Conservation (phyloP, 345 rosid species). For the Syzygium aqueum region DNA sequence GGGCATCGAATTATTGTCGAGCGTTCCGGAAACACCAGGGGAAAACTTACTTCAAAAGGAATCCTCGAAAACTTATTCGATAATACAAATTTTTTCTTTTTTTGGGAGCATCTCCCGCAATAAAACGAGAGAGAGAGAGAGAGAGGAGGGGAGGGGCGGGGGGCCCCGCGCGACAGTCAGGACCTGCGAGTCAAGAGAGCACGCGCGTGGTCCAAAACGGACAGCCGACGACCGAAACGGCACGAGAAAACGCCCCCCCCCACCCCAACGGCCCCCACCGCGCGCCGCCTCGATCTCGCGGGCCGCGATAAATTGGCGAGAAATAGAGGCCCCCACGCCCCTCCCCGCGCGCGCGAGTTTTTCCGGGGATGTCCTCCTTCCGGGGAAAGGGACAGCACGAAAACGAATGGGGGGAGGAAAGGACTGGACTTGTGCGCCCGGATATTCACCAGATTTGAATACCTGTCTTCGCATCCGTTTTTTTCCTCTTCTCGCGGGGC, state of each 20-base stretch:
- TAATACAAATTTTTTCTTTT: no score
- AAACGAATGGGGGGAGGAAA: slow-evolving; percentile 6
- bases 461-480: slow-evolving; percentile 55
- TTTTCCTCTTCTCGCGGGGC: no score
- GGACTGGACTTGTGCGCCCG: slow-evolving; percentile 50
- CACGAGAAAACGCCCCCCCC: neutral
- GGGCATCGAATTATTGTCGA: no score
- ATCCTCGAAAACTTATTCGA: neutral
- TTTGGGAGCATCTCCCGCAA: neutral
- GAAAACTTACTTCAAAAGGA: neutral
- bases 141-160: neutral
- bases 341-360: no score
- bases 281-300: neutral
- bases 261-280: no score
- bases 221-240: neutral
- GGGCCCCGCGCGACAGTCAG: neutral
- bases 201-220: neutral
- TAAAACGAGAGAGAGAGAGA: neutral
- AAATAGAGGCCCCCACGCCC: neutral
- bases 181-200: neutral
- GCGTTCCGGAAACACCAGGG: no score
- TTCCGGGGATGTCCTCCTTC: neutral
- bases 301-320: neutral
- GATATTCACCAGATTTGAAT: slow-evolving; percentile 68
- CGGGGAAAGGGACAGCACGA: slow-evolving; percentile 25